Evolutionary conservation across 2,329 filamentous ascomycete species (phyloP), one percentile per base, ranked within the genome.

Genomic region (Phaeophleospora eucalypticola): DNA sequence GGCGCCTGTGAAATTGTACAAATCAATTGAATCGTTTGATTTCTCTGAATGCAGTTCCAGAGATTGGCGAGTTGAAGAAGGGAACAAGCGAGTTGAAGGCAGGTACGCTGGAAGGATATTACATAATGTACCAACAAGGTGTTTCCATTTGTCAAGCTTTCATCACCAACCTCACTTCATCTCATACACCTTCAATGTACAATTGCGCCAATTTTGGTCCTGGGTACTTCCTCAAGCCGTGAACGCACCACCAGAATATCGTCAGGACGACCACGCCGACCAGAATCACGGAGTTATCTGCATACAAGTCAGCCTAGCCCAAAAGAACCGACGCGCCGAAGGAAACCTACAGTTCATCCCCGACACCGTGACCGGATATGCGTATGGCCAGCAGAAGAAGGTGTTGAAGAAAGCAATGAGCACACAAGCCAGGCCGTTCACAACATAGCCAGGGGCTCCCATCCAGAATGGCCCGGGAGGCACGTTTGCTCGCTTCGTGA

Each of bases 201-300:
- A 77, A 46, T 16, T 60, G 59, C 60, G 73, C 69, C 17, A 79
- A 65, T 53, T 75, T 76, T 2, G 76, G 76, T 0, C 75, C 74
- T 0, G 73, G 71, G 49, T 80, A 80, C 49, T 77, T 68, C 34
- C 61, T 61, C 16, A 61, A 56, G 2, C 72, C 76, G 47, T 78
- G 71, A 2, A 73, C 42, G 4, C 74, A 47, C 76, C 77, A 80
- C 76, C 76, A 78, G 3, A 72, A 46, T 0, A 63, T 63, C 0
- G 75, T 76, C 4, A 79, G 46, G 1, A 64, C 53, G n/a, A 78
- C 54, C 36, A 72, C 66, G 17, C 78, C 74, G 15, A 71, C 71
- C 17, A 80, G 60, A 45, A 79, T 77, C 3, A 79, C 77, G 49
- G 71, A 75, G 59, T 78, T 80, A 71, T 46, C 69, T 61, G 72